Conservation (phyloP, 805 yeast genomes). For the Kluyveromyces aestuarii region DNA sequence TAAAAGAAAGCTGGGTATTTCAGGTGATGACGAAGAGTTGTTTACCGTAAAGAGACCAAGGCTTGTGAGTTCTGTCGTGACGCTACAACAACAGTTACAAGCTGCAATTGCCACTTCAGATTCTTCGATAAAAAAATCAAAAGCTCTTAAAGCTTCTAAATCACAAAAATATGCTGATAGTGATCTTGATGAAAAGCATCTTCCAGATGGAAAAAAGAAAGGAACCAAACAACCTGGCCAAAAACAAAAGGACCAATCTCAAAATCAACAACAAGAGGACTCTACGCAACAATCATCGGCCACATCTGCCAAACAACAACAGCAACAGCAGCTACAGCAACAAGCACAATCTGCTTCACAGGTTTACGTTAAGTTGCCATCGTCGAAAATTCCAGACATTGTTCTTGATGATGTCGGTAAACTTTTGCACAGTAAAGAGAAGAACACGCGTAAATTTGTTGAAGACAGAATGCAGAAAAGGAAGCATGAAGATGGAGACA, state of each 20-base stretch:
- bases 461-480: conserved; percentile 72
- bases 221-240: conserved; percentile 2
- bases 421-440: conserved; percentile 64
- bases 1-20: conserved; percentile 66
- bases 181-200: conserved; percentile 1
- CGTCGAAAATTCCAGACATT: conserved; percentile 88
- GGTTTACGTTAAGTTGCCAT: conserved; percentile 80
- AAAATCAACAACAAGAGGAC: background rate
- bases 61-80: conserved; percentile 13
- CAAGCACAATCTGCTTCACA: conserved; percentile 33
- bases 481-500: conserved; percentile 54
- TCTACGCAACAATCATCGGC: conserved; percentile 3
- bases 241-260: conserved; percentile 4
- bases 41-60: conserved; percentile 69
- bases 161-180: conserved; percentile 4
- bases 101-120: conserved; percentile 10
- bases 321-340: conserved; percentile 6
- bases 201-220: background rate
- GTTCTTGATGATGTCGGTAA: conserved; percentile 76
- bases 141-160: conserved; percentile 12
- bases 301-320: conserved; percentile 7
- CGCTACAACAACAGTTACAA: conserved; percentile 12
- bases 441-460: conserved; percentile 73
- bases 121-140: conserved; percentile 13
- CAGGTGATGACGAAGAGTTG: conserved; percentile 78